These are phyloP conservation scores for Gossypium bickii DNA, from an alignment of 345 rosid species.

Conservation along the genomic window DNA sequence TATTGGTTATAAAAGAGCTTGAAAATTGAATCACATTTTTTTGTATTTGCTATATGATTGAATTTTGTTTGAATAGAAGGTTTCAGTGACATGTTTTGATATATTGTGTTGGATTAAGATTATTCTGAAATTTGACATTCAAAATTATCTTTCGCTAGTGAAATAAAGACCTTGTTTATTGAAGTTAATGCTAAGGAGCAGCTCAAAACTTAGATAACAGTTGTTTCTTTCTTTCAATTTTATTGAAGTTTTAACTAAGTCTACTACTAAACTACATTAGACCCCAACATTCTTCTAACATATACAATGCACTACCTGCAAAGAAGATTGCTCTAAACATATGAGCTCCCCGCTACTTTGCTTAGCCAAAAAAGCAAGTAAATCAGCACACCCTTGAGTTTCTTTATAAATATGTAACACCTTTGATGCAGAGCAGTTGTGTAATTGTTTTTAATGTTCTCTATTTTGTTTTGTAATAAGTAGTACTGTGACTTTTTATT, in stretches of 20 bases:
- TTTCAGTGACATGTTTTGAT: not conserved
- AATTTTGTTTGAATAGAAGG: not conserved
- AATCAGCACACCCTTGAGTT: not conserved
- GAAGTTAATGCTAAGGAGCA: too few species aligned
- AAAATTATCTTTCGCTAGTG: not conserved
- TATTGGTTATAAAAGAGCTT: not conserved
- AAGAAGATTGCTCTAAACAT: not conserved
- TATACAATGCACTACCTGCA: not conserved
- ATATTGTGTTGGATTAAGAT: not conserved
- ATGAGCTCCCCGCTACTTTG: not conserved
- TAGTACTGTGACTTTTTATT: too few species aligned
- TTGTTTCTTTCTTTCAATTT: too few species aligned
- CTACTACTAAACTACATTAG: too few species aligned
- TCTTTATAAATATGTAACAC: not conserved
- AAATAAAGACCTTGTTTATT: not conserved
- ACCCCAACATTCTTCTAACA: too few species aligned
- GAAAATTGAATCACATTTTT: not conserved
- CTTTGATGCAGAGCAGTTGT: not conserved
- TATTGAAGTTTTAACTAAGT: too few species aligned
- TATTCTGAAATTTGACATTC: not conserved
- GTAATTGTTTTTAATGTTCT: not conserved
- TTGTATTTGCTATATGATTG: not conserved
- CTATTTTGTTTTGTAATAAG: not conserved
- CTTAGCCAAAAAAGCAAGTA: not conserved
- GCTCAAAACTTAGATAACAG: too few species aligned